Evolutionary conservation across 78 protist species (phyloP), one percentile per base, ranked within the genome.

Genomic region (Guillardia theta): DNA sequence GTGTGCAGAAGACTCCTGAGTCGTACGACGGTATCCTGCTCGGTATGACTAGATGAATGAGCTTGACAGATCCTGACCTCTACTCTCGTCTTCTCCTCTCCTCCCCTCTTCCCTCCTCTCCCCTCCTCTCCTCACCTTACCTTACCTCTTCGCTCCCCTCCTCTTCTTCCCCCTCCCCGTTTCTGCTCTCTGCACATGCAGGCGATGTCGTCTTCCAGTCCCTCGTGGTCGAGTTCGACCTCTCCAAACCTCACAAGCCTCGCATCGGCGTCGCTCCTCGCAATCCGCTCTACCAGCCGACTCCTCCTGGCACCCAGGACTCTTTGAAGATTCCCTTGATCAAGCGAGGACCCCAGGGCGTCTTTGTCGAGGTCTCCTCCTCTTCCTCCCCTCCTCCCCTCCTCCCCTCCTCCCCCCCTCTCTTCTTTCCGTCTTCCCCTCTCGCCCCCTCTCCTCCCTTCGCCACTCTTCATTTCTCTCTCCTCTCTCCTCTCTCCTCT

Each of bases 161-260:
- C n/a, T n/a, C n/a, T n/a, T n/a, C n/a, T n/a, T n/a, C n/a, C n/a
- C n/a, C n/a, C n/a, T n/a, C n/a, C n/a, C n/a, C n/a, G n/a, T n/a
- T n/a, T n/a, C n/a, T n/a, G n/a, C n/a, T n/a, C n/a, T n/a, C n/a
- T n/a, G n/a, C n/a, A n/a, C n/a, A n/a, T n/a, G n/a, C 70, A 58
- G 70, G 90, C 90, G 90, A 80, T 15, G 90, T 80, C 24, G 46
- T 80, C 44, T 80, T 80, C 50, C 90, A 44, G 53, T 80, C 90
- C 2, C 33, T 39, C 37, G 53, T 80, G 0, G 50, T 80, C 36
- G 53, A 80, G 33, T 80, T 80, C 90, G 90, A 80, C 90, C 22
- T 80, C 12, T 45, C 90, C 45, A 44, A 39, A 48, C 53, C 90
- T 44, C 53, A 24, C 45, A 70, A 70, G 83, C 83, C 83, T 33